Percentiles rank a stretch among this genome's conserved stretches.
phyloP scores from a whole-genome alignment of 495 filamentous ascomycete species.

The Lindgomyces ingoldianus region DNA sequence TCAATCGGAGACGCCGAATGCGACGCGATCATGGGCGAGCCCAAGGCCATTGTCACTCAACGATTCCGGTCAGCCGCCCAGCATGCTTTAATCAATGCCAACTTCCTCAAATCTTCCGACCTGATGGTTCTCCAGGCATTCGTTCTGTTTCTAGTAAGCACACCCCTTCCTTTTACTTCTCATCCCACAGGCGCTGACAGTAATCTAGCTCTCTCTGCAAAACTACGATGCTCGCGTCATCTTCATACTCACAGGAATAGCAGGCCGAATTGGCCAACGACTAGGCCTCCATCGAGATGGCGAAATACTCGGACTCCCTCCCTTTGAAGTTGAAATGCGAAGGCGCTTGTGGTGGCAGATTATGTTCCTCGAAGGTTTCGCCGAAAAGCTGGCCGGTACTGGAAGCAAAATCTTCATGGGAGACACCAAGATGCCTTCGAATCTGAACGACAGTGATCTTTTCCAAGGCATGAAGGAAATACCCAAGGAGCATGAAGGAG shows the following conservation, averaged over 20 bases:
- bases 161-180: background rate
- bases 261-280: slow-evolving; percentile 49
- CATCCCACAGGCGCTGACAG: background rate
- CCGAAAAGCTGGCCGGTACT: slow-evolving; percentile 33
- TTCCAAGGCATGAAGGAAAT: slow-evolving; percentile 47
- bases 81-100: slow-evolving; percentile 52
- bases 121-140: slow-evolving; percentile 57
- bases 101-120: slow-evolving; percentile 56
- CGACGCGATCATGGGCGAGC: slow-evolving; percentile 49
- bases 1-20: slow-evolving; percentile 55
- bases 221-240: slow-evolving; percentile 54
- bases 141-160: slow-evolving; percentile 54
- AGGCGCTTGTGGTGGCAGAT: slow-evolving; percentile 45
- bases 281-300: slow-evolving; percentile 48
- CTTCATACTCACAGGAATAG: slow-evolving; percentile 48
- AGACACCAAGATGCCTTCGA: slow-evolving; percentile 51
- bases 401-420: slow-evolving; percentile 11
- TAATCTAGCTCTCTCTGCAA: slow-evolving; percentile 40
- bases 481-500: slow-evolving; percentile 54
- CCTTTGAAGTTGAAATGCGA: slow-evolving; percentile 45
- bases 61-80: slow-evolving; percentile 52
- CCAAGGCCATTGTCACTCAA: slow-evolving; percentile 47
- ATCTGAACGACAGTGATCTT: slow-evolving; percentile 51
- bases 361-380: slow-evolving; percentile 35
- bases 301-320: slow-evolving; percentile 28